A percentile compares a stretch with the other conserved stretches of the same genome.
Evolutionary conservation across 768 basidiomycete genomes (phyloP).

Genomic region (Russula lepida): DNA sequence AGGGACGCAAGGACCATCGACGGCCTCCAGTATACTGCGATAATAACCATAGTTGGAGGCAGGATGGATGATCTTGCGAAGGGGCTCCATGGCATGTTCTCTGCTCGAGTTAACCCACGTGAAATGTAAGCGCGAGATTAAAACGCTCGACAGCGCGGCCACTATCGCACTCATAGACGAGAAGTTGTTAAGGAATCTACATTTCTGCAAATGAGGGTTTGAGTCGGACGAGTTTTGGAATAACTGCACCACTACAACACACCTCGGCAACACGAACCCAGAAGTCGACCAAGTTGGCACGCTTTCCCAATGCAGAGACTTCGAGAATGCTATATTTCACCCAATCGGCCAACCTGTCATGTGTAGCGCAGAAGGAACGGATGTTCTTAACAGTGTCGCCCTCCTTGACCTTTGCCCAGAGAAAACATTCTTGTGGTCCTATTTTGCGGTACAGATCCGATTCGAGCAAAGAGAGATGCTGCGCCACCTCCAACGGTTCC

Average conservation of each 20-base stretch:
- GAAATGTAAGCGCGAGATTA: conserved; percentile 46
- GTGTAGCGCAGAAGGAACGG: conserved; percentile 46
- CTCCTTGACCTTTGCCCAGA: conserved; percentile 40
- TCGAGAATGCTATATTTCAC: conserved; percentile 55
- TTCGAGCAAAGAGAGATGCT: conserved; percentile 76
- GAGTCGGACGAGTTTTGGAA: not conserved
- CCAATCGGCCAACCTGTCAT: conserved; percentile 59
- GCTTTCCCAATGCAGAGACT: conserved; percentile 41
- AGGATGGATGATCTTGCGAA: conserved; percentile 52
- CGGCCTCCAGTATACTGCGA: conserved; percentile 36
- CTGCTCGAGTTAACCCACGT: conserved; percentile 61
- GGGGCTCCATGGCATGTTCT: conserved; percentile 41
- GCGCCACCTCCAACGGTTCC: conserved; percentile 62
- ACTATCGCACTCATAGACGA: conserved; percentile 61
- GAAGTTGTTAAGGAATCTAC: conserved; percentile 53
- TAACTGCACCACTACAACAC: conserved; percentile 22
- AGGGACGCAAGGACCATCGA: conserved; percentile 53
- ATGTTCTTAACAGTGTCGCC: conserved; percentile 38
- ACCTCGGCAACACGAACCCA: conserved; percentile 80
- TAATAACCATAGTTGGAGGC: conserved; percentile 49
- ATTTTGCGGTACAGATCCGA: conserved; percentile 60
- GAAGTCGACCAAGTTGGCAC: conserved; percentile 54
- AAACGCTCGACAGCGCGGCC: conserved; percentile 51
- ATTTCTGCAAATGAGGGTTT: conserved; percentile 40
- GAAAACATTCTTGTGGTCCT: conserved; percentile 64